These are phyloP conservation scores for Arthrobotrys iridis DNA, from an alignment of 2,329 filamentous ascomycete genomes.

Conservation along the genomic window DNA sequence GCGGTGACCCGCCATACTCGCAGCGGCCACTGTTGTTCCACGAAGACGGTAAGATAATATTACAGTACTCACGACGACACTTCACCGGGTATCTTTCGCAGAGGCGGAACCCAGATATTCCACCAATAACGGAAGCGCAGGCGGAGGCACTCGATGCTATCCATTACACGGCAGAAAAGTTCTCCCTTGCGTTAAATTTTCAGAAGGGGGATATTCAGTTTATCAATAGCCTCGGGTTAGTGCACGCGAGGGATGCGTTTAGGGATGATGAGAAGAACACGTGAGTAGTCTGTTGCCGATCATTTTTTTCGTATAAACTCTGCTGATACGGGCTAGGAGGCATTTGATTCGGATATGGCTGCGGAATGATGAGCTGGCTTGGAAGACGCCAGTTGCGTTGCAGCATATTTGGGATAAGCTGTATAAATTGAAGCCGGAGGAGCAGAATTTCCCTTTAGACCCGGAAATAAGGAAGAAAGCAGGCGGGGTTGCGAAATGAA, in stretches of 20 bases:
- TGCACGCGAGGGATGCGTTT: slow-evolving; percentile 9
- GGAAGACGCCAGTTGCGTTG: slow-evolving; percentile 59
- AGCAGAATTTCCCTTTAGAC: slow-evolving; percentile 69
- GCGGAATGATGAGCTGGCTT: slow-evolving; percentile 6
- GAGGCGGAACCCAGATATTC: slow-evolving; percentile 66
- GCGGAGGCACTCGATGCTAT: slow-evolving; percentile 61
- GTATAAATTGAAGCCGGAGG: slow-evolving; percentile 66
- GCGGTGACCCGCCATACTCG: slow-evolving; percentile 57
- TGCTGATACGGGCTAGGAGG: slow-evolving; percentile 49
- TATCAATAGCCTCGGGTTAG: slow-evolving; percentile 12
- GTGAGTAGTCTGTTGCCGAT: background rate
- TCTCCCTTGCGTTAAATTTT: slow-evolving; percentile 4
- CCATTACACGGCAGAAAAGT: slow-evolving; percentile 3
- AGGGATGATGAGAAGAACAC: background rate
- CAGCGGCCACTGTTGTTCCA: slow-evolving; percentile 68
- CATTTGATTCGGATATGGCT: slow-evolving; percentile 6
- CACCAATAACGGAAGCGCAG: slow-evolving; percentile 64
- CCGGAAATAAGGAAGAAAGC: slow-evolving; percentile 58
- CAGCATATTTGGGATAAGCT: slow-evolving; percentile 66
- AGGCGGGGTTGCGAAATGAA: background rate
- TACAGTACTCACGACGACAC: slow-evolving; percentile 70
- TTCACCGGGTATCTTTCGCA: slow-evolving; percentile 69
- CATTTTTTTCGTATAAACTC: background rate
- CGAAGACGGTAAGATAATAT: slow-evolving; percentile 67
- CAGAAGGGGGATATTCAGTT: slow-evolving; percentile 14